Evolutionary conservation across 129 eudicot species (phyloP), one percentile per base, ranked within the genome.

Genomic region (Rutidosis leptorrhynchoides): DNA sequence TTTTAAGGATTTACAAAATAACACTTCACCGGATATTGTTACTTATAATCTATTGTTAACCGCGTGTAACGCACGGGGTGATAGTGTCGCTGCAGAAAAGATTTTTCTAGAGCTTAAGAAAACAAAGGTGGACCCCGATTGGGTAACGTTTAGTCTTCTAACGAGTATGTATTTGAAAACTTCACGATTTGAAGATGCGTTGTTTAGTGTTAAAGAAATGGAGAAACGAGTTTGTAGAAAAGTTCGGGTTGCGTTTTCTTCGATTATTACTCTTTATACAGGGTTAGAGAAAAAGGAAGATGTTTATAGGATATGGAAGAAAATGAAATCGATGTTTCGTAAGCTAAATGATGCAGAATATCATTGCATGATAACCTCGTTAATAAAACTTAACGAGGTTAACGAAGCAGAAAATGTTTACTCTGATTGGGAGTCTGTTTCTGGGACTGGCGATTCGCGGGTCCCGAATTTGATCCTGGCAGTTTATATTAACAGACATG

Each of bases 121-220:
- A 65, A 67, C 83, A 17, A 84, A 79, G 26, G 40, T 94, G 63
- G 81, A 81, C 48, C 90, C 99, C 1, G 94, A 89, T 58, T 89
- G 99, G 99, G 78, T 94, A 6, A 86, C 99, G 7, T 84, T 74
- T 78, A 89, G 99, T 82, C 89, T 85, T 28, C 49, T 94, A 73
- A 75, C 97, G 3, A 86, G 88, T 72, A 67, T 94, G 24, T 89
- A 89, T 70, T 72, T 68, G 1, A 89, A 89, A 73, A 75, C 74
- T 11, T 80, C 95, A 12, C 72, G 78, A 53, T 54, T 43, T 17
- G 92, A 94, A 65, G 89, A 89, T 40, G 97, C 99, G 9, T 77
- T 64, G 3, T 48, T 70, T 62, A 64, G 82, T 64, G 52, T 94
- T 78, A 87, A 73, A 58, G 97, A 89, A 70, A 94, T 89, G 95